Conservation (phyloP, 2,329 filamentous ascomycete genomes). For the Exophiala mesophila region DNA sequence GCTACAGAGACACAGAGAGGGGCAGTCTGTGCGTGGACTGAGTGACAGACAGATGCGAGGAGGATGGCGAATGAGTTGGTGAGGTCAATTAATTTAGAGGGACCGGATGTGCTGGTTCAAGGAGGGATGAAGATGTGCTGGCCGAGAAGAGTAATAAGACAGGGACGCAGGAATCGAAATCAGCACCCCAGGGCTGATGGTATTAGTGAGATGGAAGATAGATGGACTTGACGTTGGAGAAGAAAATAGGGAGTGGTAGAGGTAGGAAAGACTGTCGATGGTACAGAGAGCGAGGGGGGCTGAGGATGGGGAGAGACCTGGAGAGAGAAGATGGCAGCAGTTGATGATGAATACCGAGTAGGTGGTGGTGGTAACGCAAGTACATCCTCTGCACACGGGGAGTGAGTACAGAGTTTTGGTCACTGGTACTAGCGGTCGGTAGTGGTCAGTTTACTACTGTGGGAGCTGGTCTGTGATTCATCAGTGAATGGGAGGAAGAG, state of each 20-base stretch:
- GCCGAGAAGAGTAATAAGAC: slow-evolving; percentile 15
- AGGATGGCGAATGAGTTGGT: too few species aligned
- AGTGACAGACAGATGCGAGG: too few species aligned
- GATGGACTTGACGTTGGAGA: not conserved
- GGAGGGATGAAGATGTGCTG: slow-evolving; percentile 6
- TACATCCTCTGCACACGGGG: too few species aligned
- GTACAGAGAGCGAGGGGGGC: not conserved
- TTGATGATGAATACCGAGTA: not conserved
- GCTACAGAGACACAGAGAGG: too few species aligned
- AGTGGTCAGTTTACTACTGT: too few species aligned
- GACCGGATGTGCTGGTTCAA: slow-evolving; percentile 7
- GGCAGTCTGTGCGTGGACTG: too few species aligned
- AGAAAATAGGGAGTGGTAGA: not conserved
- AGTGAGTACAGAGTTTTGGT: too few species aligned
- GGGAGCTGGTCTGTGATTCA: too few species aligned
- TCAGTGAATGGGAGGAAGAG: too few species aligned
- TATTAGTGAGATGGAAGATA: slow-evolving; percentile 14
- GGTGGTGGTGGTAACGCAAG: too few species aligned
- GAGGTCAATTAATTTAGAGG: slow-evolving; percentile 19
- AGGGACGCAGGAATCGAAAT: slow-evolving; percentile 20
- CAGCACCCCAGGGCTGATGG: slow-evolving; percentile 24
- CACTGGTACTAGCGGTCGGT: too few species aligned
- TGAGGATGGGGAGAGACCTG: not conserved
- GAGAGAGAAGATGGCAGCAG: not conserved
- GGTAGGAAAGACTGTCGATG: too few species aligned